phyloP scores from a whole-genome alignment of 2,329 filamentous ascomycete species.

The Alternaria tenuissima region DNA sequence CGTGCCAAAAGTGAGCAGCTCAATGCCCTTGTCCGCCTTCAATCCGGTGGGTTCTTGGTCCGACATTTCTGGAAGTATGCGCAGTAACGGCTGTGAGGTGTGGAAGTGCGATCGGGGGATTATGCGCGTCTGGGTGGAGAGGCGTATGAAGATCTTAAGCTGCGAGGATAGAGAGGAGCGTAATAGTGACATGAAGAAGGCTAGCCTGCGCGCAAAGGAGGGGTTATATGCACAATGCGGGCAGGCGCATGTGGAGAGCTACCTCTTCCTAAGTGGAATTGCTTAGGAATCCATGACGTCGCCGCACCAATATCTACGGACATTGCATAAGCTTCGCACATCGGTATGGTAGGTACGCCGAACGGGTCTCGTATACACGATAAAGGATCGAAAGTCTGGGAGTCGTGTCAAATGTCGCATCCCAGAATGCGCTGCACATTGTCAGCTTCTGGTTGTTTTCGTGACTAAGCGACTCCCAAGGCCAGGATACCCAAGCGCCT shows the following conservation, averaged over 20 bases:
- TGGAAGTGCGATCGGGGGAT: conserved; percentile 26
- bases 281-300: conserved; percentile 27
- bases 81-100: conserved; percentile 26
- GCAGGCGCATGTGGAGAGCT: conserved; percentile 3
- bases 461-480: background rate
- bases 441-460: background rate
- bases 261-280: conserved; percentile 1
- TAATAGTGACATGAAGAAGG: conserved; percentile 31
- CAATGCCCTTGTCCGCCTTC: conserved; percentile 69
- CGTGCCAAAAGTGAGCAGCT: conserved; percentile 67
- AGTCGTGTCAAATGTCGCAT: background rate
- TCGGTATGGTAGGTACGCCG: background rate
- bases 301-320: conserved; percentile 1
- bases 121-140: conserved; percentile 21
- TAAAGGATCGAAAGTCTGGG: background rate
- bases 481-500: background rate
- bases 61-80: conserved; percentile 35
- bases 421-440: background rate
- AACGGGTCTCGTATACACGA: background rate
- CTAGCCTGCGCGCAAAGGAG: conserved; percentile 24
- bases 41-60: conserved; percentile 61
- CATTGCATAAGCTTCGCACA: background rate
- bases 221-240: conserved; percentile 31
- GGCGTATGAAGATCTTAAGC: conserved; percentile 22
- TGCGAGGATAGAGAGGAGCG: conserved; percentile 26